Percentiles rank a stretch among this genome's conserved stretches.
Conservation (phyloP, 495 filamentous ascomycete genomes). For the Tuber brumale region DNA sequence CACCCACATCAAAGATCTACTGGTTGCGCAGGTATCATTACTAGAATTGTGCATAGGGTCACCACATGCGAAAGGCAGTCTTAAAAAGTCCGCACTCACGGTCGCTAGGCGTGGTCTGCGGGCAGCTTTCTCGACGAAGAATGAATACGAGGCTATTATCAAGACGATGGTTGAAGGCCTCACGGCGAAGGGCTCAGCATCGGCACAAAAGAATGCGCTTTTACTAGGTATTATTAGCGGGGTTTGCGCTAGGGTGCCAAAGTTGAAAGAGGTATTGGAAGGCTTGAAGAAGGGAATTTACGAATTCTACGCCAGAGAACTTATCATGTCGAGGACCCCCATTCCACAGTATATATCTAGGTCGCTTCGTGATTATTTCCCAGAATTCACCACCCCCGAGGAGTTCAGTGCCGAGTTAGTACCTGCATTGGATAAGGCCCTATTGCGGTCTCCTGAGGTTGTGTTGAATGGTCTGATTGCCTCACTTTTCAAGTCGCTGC, state of each 20-base stretch:
- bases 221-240: slow-evolving; percentile 79
- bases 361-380: slow-evolving; percentile 77
- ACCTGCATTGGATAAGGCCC: slow-evolving; percentile 76
- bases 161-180: slow-evolving; percentile 58
- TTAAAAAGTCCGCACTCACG: slow-evolving; percentile 51
- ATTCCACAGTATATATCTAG: slow-evolving; percentile 65
- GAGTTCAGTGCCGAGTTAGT: slow-evolving; percentile 70
- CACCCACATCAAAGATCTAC: slow-evolving; percentile 18
- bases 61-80: slow-evolving; percentile 24
- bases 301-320: slow-evolving; percentile 74
- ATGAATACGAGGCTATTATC: slow-evolving; percentile 56
- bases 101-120: slow-evolving; percentile 68
- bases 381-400: slow-evolving; percentile 62
- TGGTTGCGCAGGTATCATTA: slow-evolving; percentile 28
- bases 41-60: slow-evolving; percentile 71
- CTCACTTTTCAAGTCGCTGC: slow-evolving; percentile 61
- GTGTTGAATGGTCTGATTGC: slow-evolving; percentile 69
- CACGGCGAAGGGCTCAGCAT: slow-evolving; percentile 55
- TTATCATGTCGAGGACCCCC: slow-evolving; percentile 67
- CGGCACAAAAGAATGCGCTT: slow-evolving; percentile 62
- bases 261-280: slow-evolving; percentile 54
- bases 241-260: slow-evolving; percentile 64
- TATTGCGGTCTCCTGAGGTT: slow-evolving; percentile 84
- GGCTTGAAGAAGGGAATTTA: slow-evolving; percentile 63
- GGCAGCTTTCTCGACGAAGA: slow-evolving; percentile 53